Base-by-base conservation (phyloP, 805 yeast species). In the Saturnispora bothae region DNA sequence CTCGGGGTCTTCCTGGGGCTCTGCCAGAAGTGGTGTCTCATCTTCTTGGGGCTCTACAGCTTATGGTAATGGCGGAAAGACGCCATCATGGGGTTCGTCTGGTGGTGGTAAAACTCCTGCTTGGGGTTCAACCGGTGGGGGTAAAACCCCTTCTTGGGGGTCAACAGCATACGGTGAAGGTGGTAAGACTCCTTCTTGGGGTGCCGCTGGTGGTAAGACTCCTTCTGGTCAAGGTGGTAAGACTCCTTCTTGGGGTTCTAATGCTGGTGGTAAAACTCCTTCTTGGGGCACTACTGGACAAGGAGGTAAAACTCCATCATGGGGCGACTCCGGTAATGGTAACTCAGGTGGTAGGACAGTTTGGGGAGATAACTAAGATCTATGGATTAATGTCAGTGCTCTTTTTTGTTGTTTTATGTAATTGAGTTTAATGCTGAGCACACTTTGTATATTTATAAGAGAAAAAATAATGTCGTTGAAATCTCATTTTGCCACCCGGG, bases 71-170 rank as follows among this genome's bases (percentile, higher is more conserved):
- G 50, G 51, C 20, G 49, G 49, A 18, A 48, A 41, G 40, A 51
- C 58, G 2, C 64, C 60, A n/a, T 41, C 54, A 9, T 51, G 61
- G 59, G 37, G 43, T 17, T 43, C 48, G 4, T 41, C 61, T 8
- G 69, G 68, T n/a, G 70, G 70, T 6, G 31, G 31, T 2, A 63
- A 53, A 44, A 67, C 74, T 9, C 76, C 81, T 2, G 65, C 77
- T 1, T 73, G 83, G 80, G 52, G 53, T 21, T 40, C 54, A 10
- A 29, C 17, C 31, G 39, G 49, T 12, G 46, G 53, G 41, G 65
- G 36, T 48, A 60, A 52, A 34, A 63, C 71, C 1, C 68, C 72
- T 5, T 57, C 63, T 1, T 33, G 38, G 34, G 29, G 33, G 5
- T 13, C 33, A 18, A 17, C 33, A 14, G 20, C 18, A 9, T 53